phyloP scores from a whole-genome alignment of 306 rosid species.

The Clitoria ternatea region DNA sequence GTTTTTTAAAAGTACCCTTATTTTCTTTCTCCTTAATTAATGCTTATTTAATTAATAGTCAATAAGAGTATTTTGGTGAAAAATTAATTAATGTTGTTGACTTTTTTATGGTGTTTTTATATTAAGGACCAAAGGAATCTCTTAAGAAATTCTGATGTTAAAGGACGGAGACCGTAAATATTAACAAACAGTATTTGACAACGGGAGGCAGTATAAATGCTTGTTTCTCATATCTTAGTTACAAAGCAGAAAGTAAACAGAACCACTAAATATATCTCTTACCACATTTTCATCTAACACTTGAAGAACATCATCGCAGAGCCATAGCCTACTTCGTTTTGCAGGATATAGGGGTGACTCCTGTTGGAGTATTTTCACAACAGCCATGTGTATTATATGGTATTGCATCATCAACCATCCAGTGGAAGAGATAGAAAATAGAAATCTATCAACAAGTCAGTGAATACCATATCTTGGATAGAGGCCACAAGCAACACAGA shows the following conservation, averaged over 20 bases:
- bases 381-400: conserved; percentile 6
- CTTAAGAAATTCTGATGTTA: too few relatives aligned
- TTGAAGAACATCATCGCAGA: background rate
- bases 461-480: background rate
- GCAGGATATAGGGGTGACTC: conserved; percentile 17
- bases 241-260: background rate
- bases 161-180: too few relatives aligned
- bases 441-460: background rate
- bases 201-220: too few relatives aligned
- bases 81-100: too few relatives aligned
- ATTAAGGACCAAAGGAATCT: too few relatives aligned
- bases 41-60: too few relatives aligned
- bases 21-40: too few relatives aligned
- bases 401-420: conserved; percentile 4
- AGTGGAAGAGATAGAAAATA: background rate
- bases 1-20: too few relatives aligned
- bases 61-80: too few relatives aligned
- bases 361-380: conserved; percentile 1
- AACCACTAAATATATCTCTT: background rate
- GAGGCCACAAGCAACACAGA: conserved; percentile 13
- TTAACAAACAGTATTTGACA: too few relatives aligned
- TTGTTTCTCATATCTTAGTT: background rate
- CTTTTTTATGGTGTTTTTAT: too few relatives aligned
- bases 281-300: conserved; percentile 4
- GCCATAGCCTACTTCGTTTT: background rate